Conservation (phyloP, 2,329 filamentous ascomycete genomes). For the Cladosporium sp. region DNA sequence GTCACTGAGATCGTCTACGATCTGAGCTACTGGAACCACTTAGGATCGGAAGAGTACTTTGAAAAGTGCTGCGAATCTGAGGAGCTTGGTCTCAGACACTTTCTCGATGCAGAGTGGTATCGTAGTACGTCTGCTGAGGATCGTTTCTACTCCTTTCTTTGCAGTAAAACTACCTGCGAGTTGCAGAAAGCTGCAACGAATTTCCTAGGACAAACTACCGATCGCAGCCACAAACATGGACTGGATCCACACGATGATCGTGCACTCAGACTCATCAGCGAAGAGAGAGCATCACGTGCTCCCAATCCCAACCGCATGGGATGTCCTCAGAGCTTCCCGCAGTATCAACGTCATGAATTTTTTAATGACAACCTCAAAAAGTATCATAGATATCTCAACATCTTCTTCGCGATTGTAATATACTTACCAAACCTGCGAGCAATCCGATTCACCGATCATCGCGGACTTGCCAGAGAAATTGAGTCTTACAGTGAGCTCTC, state of each 20-base stretch:
- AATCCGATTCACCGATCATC: constrained; percentile 8
- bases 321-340: constrained; percentile 5
- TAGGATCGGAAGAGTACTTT: constrained; percentile 8
- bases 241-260: too few relatives aligned
- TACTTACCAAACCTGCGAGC: not conserved
- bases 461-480: constrained; percentile 1
- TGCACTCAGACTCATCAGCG: too few relatives aligned
- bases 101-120: constrained; percentile 2
- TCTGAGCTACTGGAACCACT: constrained; percentile 6
- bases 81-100: constrained; percentile 1
- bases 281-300: not conserved
- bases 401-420: not conserved
- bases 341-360: not conserved
- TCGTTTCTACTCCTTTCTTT: constrained; percentile 2
- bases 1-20: constrained; percentile 9
- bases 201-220: too few relatives aligned
- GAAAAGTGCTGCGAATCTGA: constrained; percentile 5
- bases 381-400: not conserved
- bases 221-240: too few relatives aligned
- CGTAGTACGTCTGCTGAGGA: not conserved
- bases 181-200: too few relatives aligned
- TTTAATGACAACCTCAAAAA: not conserved
- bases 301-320: too few relatives aligned
- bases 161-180: too few relatives aligned
- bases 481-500: constrained; percentile 3